These are phyloP conservation scores for Spathaspora sp. DNA, from an alignment of 1,139 yeast species.

Conservation along the genomic window DNA sequence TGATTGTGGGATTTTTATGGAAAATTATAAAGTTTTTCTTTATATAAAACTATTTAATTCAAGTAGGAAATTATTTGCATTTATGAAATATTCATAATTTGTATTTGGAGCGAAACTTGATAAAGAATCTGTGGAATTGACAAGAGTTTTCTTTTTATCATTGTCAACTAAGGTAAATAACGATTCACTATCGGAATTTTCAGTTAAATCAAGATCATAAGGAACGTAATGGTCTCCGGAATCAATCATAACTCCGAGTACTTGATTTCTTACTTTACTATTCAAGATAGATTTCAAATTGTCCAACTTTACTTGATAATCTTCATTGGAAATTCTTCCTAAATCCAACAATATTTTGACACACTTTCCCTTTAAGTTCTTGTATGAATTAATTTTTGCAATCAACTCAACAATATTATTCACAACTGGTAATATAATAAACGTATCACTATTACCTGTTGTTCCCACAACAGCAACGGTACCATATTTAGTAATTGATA, in stretches of 20 bases:
- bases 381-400: constrained; percentile 20
- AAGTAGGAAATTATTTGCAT: constrained; percentile 28
- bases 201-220: constrained; percentile 10
- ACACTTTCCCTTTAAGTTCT: constrained; percentile 14
- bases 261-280: constrained; percentile 12
- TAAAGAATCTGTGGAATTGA: neutral
- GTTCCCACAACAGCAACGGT: constrained; percentile 47
- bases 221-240: constrained; percentile 40
- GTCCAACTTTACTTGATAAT: constrained; percentile 18
- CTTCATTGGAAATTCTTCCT: constrained; percentile 22
- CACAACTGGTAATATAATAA: constrained; percentile 31
- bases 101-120: neutral
- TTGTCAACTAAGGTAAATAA: neutral
- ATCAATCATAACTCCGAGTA: constrained; percentile 39
- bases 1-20: constrained; percentile 34
- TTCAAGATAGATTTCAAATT: constrained; percentile 17
- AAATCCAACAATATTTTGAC: constrained; percentile 32
- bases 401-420: constrained; percentile 19
- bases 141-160: neutral
- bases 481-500: constrained; percentile 45
- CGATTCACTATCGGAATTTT: constrained; percentile 4
- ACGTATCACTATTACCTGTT: constrained; percentile 45
- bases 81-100: constrained; percentile 22
- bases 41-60: constrained; percentile 12
- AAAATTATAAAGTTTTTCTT: constrained; percentile 33